Evolutionary conservation across 768 basidiomycete species (phyloP).

Genomic region (Trametes punicea): DNA sequence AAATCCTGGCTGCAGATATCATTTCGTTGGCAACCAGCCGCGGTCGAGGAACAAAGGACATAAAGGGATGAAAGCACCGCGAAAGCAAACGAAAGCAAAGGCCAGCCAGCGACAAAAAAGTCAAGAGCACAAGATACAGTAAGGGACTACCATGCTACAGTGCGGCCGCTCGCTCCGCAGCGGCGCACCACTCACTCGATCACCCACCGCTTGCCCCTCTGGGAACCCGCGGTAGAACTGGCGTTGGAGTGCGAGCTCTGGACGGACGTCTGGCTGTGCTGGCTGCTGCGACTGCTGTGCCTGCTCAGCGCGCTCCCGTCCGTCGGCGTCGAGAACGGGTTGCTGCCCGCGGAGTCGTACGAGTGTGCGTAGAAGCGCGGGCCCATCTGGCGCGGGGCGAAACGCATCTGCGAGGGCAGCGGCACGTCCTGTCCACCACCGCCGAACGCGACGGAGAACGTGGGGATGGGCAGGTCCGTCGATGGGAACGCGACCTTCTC

Average conservation of each 20-base stretch:
- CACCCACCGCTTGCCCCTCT: constrained; percentile 42
- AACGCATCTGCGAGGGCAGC: constrained; percentile 36
- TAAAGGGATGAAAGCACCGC: neutral
- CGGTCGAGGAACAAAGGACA: constrained; percentile 1
- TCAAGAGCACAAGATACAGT: neutral
- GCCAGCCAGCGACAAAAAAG: constrained; percentile 1
- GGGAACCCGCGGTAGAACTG: constrained; percentile 25
- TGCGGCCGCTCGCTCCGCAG: neutral
- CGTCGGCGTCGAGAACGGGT: constrained; percentile 37
- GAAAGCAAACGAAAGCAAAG: neutral
- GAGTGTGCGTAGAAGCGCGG: constrained; percentile 44
- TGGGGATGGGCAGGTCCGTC: constrained; percentile 48
- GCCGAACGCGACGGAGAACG: constrained; percentile 42
- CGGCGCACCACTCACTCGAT: constrained; percentile 53
- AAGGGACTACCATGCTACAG: neutral
- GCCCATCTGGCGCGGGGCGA: constrained; percentile 36
- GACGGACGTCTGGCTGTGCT: constrained; percentile 35
- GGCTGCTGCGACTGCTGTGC: constrained; percentile 38
- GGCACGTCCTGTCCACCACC: constrained; percentile 35
- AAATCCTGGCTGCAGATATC: no score
- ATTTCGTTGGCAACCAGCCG: no score
- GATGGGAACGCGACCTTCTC: constrained; percentile 65
- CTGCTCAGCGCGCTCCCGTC: constrained; percentile 26
- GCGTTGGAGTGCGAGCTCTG: constrained; percentile 29
- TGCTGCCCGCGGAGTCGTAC: constrained; percentile 19